Conservation (phyloP, 345 rosid genomes). For the Streptanthus diversifolius region DNA sequence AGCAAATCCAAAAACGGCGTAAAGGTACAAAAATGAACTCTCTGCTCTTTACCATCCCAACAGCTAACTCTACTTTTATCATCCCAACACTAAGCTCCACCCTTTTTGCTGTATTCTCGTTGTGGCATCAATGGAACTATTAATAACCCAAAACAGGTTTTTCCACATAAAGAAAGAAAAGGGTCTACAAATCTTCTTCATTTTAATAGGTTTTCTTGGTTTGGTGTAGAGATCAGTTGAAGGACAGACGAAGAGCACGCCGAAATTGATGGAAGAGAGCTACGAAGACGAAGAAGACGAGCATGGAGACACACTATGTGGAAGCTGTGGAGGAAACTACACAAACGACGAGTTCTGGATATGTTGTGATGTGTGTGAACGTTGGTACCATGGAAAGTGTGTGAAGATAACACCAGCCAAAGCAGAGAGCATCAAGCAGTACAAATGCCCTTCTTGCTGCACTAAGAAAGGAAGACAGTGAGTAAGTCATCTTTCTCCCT, state of each 20-base stretch:
- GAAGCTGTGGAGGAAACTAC: conserved; percentile 81
- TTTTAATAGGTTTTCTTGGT: not conserved
- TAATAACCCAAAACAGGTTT: not conserved
- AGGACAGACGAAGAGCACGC: conserved; percentile 55
- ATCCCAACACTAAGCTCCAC: not conserved
- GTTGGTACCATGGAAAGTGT: conserved; percentile 91
- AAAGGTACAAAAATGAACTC: conserved; percentile 46
- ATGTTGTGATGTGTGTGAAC: conserved; percentile 77
- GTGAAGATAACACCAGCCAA: conserved; percentile 85
- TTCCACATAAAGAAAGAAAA: not conserved
- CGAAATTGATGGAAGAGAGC: conserved; percentile 52
- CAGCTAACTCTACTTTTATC: not conserved
- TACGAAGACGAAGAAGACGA: conserved; percentile 79
- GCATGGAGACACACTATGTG: conserved; percentile 75
- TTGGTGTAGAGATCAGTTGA: conserved; percentile 58
- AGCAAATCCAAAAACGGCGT: conserved; percentile 73
- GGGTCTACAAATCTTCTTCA: not conserved
- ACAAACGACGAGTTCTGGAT: conserved; percentile 83
- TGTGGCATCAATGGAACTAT: conserved; percentile 1
- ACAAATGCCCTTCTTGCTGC: conserved; percentile 85
- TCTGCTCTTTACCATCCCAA: not conserved
- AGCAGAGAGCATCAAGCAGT: conserved; percentile 80
- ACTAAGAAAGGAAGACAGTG: conserved; percentile 55
- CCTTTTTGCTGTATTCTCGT: not conserved
- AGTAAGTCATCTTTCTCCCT: not conserved